These are phyloP conservation scores for Cytospora mali DNA, from an alignment of 2,329 filamentous ascomycete species.

Conservation along the genomic window DNA sequence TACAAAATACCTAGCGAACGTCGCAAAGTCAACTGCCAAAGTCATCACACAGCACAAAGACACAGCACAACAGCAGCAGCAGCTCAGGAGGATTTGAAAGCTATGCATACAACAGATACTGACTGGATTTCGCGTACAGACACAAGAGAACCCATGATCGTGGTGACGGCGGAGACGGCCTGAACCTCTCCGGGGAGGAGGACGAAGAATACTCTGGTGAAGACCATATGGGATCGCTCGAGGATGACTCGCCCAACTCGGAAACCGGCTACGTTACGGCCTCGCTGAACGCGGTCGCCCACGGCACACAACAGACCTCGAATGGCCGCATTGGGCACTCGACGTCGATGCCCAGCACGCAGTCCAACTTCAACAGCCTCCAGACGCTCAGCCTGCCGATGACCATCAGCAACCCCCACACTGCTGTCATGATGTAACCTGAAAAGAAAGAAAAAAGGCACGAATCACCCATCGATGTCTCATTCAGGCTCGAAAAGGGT, in stretches of 20 bases:
- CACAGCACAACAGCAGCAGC: constrained; percentile 40
- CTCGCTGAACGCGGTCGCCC: constrained; percentile 52
- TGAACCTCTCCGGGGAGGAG: constrained; percentile 77
- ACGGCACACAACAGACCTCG: constrained; percentile 34
- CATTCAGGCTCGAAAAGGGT: constrained; percentile 6
- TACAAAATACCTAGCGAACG: constrained; percentile 35
- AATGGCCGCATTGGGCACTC: constrained; percentile 36
- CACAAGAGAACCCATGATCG: constrained; percentile 79
- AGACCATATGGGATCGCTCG: constrained; percentile 78
- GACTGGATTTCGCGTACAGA: constrained; percentile 57
- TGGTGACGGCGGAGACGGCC: constrained; percentile 60
- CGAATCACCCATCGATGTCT: neutral
- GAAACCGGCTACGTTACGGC: constrained; percentile 63
- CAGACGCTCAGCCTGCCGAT: constrained; percentile 67
- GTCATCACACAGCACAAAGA: constrained; percentile 39
- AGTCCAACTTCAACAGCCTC: constrained; percentile 56
- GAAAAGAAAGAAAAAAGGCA: constrained; percentile 5
- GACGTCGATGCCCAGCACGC: constrained; percentile 37
- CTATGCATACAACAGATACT: constrained; percentile 36
- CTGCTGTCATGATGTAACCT: constrained; percentile 38
- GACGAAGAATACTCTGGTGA: constrained; percentile 83
- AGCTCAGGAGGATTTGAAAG: constrained; percentile 33
- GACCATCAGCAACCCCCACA: constrained; percentile 59
- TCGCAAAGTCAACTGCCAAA: constrained; percentile 35
- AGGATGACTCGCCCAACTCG: constrained; percentile 75